phyloP scores from a whole-genome alignment of 225 moss, liverwort and hornwort species.

The Rhytidiadelphus loreus region DNA sequence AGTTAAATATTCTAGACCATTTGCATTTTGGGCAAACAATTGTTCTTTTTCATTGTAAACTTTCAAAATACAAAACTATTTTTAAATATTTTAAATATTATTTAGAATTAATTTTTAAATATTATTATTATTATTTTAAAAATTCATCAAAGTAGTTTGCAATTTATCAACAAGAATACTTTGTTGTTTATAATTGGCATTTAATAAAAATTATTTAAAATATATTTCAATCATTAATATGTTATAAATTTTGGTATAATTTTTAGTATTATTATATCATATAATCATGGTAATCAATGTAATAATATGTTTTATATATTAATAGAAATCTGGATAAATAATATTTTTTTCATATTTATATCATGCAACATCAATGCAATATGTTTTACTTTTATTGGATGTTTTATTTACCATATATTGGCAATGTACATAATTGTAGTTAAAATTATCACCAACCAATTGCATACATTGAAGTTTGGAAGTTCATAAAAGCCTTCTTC shows the following conservation, averaged over 20 bases:
- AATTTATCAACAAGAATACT: background rate
- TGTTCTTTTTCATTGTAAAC: background rate
- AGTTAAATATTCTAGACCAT: background rate
- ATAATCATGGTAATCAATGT: background rate
- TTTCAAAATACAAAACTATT: conserved; percentile 9
- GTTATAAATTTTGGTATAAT: no score
- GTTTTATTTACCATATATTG: background rate
- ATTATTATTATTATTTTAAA: background rate
- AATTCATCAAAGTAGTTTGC: no score
- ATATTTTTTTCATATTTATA: background rate
- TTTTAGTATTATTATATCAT: no score
- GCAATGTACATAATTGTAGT: background rate
- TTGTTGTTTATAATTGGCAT: background rate
- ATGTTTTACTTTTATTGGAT: background rate
- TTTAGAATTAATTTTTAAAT: accelerated
- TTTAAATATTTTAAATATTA: background rate
- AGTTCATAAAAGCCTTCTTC: conserved; percentile 23
- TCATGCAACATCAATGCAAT: background rate
- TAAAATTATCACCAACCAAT: background rate
- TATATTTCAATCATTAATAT: background rate
- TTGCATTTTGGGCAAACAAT: conserved; percentile 1
- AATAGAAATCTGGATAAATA: no score
- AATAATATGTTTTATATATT: background rate
- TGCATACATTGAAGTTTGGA: conserved; percentile 31
- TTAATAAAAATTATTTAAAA: background rate